phyloP scores from a whole-genome alignment of 345 rosid genomes.

The Orychophragmus violaceus region DNA sequence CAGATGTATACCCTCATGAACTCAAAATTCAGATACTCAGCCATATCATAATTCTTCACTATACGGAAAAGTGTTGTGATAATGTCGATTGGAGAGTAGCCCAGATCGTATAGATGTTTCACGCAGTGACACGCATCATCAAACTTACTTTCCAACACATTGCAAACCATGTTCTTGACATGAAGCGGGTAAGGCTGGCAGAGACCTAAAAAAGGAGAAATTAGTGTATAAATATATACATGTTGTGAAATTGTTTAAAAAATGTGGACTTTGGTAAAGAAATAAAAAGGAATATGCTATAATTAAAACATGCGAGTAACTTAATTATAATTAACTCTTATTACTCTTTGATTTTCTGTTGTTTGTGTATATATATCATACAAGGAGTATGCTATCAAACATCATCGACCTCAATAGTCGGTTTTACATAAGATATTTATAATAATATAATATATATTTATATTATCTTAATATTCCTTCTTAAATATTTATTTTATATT shows the following conservation, averaged over 20 bases:
- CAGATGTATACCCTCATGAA: slow-evolving; percentile 70
- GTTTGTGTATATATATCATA: no score
- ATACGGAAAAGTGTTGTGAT: slow-evolving; percentile 91
- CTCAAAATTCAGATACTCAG: slow-evolving; percentile 86
- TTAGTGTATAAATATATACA: background rate
- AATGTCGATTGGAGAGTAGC: slow-evolving; percentile 96
- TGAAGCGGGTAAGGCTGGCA: slow-evolving; percentile 97
- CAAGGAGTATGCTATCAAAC: no score
- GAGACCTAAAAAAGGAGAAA: slow-evolving; percentile 50
- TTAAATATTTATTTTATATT: no score
- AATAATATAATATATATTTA: no score
- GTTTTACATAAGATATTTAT: no score
- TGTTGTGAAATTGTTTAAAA: slow-evolving; percentile 1
- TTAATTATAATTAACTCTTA: no score
- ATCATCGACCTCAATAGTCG: no score
- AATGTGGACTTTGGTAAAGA: no score
- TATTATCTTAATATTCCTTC: no score
- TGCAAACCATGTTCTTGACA: slow-evolving; percentile 78
- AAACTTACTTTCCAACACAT: slow-evolving; percentile 78
- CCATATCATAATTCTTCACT: slow-evolving; percentile 86
- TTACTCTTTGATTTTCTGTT: no score
- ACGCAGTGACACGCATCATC: slow-evolving; percentile 83
- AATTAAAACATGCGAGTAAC: no score
- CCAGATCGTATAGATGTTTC: slow-evolving; percentile 81
- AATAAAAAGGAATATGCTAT: no score